Evolutionary conservation across 2,329 filamentous ascomycete species (phyloP), one percentile per base, ranked within the genome.

Genomic region (Clarireedia paspali): DNA sequence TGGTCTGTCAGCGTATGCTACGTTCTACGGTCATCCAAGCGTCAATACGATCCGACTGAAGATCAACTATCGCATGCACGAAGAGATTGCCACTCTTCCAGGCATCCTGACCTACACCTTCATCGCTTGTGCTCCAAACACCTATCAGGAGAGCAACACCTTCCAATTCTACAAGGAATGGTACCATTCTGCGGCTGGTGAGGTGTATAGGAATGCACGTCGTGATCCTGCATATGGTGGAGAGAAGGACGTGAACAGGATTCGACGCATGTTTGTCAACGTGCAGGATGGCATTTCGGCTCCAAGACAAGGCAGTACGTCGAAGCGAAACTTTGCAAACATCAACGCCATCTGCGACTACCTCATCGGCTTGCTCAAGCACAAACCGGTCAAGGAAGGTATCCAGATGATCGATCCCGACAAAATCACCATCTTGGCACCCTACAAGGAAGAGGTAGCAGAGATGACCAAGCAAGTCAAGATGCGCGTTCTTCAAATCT

Each of bases 51-150:
- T 39, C 30, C 45, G 57, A n/a, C 42, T 62, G 1, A 60, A 54
- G 39, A 39, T 57, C 47, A 60, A 60, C 20, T 61, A 60, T 10
- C 38, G 56, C 5, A 57, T 60, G 55, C 55, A 60, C 26, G 40
- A 46, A 10, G 53, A 58, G 12, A 55, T 61, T 23, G 53, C 56
- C 9, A 12, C 42, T 1, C 38, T 60, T 2, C 59, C 57, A 6
- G 52, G 56, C 15, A 55, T 50, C 1, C 6, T 57, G 6, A 52
- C 23, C 5, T 59, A 60, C 20, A 50, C 49, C 6, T 58, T 47
- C 15, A 20, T 60, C 4, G 53, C 34, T 4, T 47, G 39, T 47
- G 36, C 20, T 10, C 15, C 38, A 24, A 12, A 10, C 4, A 49
- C 48, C 4, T 34, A 17, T 5, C 9, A 14, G 23, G 50, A 36